Evolutionary conservation across 2,329 filamentous ascomycete genomes (phyloP).

Genomic region (Leptographium flavum): DNA sequence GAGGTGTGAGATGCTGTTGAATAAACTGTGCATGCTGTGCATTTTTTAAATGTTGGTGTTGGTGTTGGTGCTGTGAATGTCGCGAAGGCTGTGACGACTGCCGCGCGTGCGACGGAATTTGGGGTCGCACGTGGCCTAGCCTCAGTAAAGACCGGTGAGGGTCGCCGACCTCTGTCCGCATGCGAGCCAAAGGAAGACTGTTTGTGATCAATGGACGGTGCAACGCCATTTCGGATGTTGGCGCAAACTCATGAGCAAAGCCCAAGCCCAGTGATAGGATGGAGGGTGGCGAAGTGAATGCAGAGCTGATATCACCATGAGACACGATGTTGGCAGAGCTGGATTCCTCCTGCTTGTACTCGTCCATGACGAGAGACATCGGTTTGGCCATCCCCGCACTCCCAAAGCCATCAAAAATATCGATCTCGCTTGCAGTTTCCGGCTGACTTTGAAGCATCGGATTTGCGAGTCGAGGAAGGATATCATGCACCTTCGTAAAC

Average conservation of each 20-base stretch:
- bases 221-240: slow-evolving; percentile 41
- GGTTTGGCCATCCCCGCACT: slow-evolving; percentile 46
- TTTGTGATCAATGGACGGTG: slow-evolving; percentile 26
- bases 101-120: not conserved
- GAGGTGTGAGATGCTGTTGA: not conserved
- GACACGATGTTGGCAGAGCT: slow-evolving; percentile 20
- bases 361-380: slow-evolving; percentile 28
- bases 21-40: slow-evolving; percentile 14
- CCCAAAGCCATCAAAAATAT: slow-evolving; percentile 54
- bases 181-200: not conserved
- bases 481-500: slow-evolving; percentile 59
- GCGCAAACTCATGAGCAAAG: slow-evolving; percentile 31
- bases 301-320: slow-evolving; percentile 29
- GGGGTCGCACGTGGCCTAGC: slow-evolving; percentile 2
- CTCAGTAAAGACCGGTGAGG: not conserved
- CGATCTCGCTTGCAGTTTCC: slow-evolving; percentile 36
- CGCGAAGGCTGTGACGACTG: slow-evolving; percentile 4
- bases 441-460: slow-evolving; percentile 46
- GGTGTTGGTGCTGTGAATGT: slow-evolving; percentile 6
- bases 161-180: not conserved
- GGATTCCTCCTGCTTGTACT: slow-evolving; percentile 32
- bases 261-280: slow-evolving; percentile 40
- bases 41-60: slow-evolving; percentile 14
- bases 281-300: slow-evolving; percentile 37
- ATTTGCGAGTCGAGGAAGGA: slow-evolving; percentile 47